phyloP scores from a whole-genome alignment of 768 basidiomycete genomes.

The Lentinula sp. region DNA sequence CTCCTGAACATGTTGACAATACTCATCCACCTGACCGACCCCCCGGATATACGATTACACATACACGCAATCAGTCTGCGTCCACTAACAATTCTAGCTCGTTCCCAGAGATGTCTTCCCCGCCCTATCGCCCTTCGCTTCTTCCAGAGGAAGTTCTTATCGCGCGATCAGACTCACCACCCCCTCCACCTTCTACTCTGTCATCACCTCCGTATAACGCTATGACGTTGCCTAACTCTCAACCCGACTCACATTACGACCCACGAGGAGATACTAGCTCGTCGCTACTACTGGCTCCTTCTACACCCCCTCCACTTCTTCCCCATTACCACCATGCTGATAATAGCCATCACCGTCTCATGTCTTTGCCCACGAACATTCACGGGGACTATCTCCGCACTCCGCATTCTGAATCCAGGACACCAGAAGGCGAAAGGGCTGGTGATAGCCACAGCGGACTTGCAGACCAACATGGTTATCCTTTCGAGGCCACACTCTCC shows the following conservation, averaged over 20 bases:
- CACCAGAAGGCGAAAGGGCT: background rate
- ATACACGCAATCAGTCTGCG: background rate
- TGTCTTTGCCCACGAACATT: background rate
- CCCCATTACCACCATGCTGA: background rate
- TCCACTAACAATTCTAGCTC: background rate
- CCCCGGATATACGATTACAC: background rate
- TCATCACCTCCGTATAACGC: background rate
- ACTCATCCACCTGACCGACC: background rate
- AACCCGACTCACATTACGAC: background rate
- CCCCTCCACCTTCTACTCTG: background rate
- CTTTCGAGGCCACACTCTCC: background rate
- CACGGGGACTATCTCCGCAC: no score
- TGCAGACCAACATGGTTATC: background rate
- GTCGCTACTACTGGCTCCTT: background rate
- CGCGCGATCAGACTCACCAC: background rate
- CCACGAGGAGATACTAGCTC: background rate
- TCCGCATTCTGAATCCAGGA: background rate
- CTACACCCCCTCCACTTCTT: background rate
- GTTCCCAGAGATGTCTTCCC: constrained; percentile 6
- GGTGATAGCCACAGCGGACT: background rate
- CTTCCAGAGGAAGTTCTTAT: constrained; percentile 6
- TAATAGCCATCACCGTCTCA: background rate
- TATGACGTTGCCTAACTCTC: background rate
- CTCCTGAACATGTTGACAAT: no score
- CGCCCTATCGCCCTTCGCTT: constrained; percentile 6